Evolutionary conservation across 768 basidiomycete species (phyloP).

Genomic region (Sarcodon aspratus): DNA sequence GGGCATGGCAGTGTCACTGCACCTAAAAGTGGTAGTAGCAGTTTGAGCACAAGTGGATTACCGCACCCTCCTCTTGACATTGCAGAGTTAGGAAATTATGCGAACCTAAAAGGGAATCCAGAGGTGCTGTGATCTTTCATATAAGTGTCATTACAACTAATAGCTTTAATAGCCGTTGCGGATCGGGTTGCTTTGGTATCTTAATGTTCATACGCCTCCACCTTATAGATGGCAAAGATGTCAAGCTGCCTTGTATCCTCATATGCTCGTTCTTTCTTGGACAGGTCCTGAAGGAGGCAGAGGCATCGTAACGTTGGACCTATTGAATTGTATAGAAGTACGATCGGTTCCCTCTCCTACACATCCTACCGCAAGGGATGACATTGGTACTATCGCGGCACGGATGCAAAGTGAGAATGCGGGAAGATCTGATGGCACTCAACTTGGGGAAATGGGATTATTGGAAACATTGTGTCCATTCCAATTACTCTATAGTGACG

Average conservation of each 20-base stretch:
- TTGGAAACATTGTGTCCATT: conserved; percentile 80
- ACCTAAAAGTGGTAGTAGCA: conserved; percentile 17
- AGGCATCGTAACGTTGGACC: conserved; percentile 77
- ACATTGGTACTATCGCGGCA: conserved; percentile 82
- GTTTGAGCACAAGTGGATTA: conserved; percentile 18
- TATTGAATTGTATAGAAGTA: conserved; percentile 80
- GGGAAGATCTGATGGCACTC: conserved; percentile 25
- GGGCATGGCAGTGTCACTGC: background rate
- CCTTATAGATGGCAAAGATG: conserved; percentile 77
- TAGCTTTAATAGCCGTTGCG: conserved; percentile 57
- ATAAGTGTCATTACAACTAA: conserved; percentile 2
- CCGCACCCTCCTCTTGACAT: conserved; percentile 36
- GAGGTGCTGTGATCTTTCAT: conserved; percentile 25
- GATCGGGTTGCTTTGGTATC: conserved; percentile 81
- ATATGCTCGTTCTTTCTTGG: conserved; percentile 82
- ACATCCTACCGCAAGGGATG: conserved; percentile 73
- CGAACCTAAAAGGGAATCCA: conserved; percentile 23
- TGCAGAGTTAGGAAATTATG: conserved; percentile 31
- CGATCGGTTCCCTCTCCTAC: conserved; percentile 73
- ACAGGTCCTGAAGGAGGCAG: conserved; percentile 72
- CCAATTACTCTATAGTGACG: conserved; percentile 83
- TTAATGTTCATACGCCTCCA: conserved; percentile 79
- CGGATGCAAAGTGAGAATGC: conserved; percentile 39
- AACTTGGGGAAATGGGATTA: conserved; percentile 24
- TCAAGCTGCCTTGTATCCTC: conserved; percentile 74